Evolutionary conservation across 2,329 filamentous ascomycete species (phyloP).

Genomic region (Calycina marina): DNA sequence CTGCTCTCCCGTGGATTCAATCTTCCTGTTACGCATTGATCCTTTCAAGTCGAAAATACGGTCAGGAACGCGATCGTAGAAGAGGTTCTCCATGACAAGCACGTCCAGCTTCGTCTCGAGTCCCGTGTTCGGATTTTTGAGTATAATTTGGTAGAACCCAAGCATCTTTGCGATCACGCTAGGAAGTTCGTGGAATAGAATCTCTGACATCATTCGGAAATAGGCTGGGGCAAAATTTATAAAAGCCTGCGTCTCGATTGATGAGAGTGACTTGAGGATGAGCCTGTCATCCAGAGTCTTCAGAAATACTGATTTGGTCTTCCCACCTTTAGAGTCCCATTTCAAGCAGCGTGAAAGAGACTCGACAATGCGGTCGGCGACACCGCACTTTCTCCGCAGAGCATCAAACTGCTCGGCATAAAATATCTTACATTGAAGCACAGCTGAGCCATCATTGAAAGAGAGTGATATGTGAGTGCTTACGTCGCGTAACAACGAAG

Average conservation of each 20-base stretch:
- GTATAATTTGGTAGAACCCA: conserved; percentile 92
- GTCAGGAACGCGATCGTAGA: conserved; percentile 84
- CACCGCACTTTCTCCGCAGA: conserved; percentile 78
- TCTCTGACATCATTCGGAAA: conserved; percentile 93
- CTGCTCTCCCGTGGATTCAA: conserved; percentile 85
- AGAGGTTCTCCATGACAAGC: conserved; percentile 92
- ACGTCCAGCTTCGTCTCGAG: conserved; percentile 92
- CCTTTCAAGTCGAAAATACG: conserved; percentile 94
- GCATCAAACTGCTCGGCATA: conserved; percentile 98
- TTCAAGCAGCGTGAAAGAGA: conserved; percentile 90
- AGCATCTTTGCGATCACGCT: conserved; percentile 99
- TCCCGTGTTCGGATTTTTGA: conserved; percentile 85
- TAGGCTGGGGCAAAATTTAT: conserved; percentile 92
- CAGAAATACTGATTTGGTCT: conserved; percentile 92
- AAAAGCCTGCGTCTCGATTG: conserved; percentile 86
- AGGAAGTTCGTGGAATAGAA: conserved; percentile 85
- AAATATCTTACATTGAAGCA: conserved; percentile 96
- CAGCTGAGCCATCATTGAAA: conserved; percentile 84
- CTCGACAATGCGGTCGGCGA: conserved; percentile 86
- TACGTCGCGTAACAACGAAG: conserved; percentile 67
- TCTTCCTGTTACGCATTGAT: conserved; percentile 96
- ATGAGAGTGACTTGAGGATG: conserved; percentile 64
- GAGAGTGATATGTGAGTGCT: conserved; percentile 94
- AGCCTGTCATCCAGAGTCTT: conserved; percentile 93
- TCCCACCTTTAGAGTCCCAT: conserved; percentile 96